These are phyloP conservation scores for Tuber aestivum DNA, from an alignment of 495 filamentous ascomycete genomes.

Conservation along the genomic window DNA sequence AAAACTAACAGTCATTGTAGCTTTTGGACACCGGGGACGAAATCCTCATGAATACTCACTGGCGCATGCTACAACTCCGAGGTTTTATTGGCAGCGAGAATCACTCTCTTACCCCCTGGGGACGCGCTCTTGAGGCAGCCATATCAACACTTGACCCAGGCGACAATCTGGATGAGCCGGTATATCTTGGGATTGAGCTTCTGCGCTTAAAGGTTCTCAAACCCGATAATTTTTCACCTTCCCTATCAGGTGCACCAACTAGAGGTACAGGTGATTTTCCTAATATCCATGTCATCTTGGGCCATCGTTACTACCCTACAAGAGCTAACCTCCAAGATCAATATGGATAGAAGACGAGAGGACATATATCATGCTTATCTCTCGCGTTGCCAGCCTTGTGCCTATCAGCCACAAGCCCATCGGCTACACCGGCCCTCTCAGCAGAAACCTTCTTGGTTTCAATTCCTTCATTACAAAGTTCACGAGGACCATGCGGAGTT, in stretches of 20 bases:
- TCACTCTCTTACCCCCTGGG: slow-evolving; percentile 80
- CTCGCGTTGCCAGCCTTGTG: slow-evolving; percentile 73
- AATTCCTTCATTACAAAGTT: slow-evolving; percentile 75
- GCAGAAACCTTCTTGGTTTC: slow-evolving; percentile 80
- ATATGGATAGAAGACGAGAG: slow-evolving; percentile 55
- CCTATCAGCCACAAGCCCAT: slow-evolving; percentile 74
- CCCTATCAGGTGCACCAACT: slow-evolving; percentile 56
- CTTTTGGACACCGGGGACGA: slow-evolving; percentile 59
- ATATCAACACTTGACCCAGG: slow-evolving; percentile 57
- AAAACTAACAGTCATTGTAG: slow-evolving; percentile 41
- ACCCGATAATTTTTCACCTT: slow-evolving; percentile 50
- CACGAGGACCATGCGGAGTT: slow-evolving; percentile 67
- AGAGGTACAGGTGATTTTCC: slow-evolving; percentile 52
- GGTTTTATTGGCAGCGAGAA: slow-evolving; percentile 68
- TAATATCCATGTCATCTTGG: slow-evolving; percentile 8
- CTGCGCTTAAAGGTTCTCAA: slow-evolving; percentile 72
- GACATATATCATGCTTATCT: slow-evolving; percentile 68
- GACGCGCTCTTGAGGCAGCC: slow-evolving; percentile 64
- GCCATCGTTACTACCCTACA: not conserved
- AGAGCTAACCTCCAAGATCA: slow-evolving; percentile 10
- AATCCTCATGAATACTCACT: slow-evolving; percentile 68
- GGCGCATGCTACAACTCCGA: slow-evolving; percentile 83
- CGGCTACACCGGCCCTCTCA: slow-evolving; percentile 91
- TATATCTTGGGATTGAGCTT: slow-evolving; percentile 74
- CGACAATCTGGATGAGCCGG: slow-evolving; percentile 55